Percentiles rank a stretch among this genome's conserved stretches.
Conservation (phyloP, 129 eudicot genomes). For the Helianthus annuus region DNA sequence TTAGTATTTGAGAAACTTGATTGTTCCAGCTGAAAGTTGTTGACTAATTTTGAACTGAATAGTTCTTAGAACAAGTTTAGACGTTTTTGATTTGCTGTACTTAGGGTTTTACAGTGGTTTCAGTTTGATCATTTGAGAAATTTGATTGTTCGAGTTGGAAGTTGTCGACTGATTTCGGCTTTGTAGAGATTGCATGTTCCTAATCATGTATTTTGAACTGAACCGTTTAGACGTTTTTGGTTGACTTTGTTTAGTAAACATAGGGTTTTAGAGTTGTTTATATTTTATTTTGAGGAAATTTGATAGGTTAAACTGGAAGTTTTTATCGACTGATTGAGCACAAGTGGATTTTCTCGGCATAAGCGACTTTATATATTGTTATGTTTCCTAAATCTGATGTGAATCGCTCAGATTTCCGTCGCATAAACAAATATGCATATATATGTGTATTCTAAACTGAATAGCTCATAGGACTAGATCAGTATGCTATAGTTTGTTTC, state of each 20-base stretch:
- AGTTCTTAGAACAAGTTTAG: background rate
- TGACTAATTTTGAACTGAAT: conserved; percentile 3
- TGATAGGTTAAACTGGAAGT: background rate
- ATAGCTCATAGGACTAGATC: conserved; percentile 9
- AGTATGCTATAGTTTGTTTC: background rate
- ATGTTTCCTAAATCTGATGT: background rate
- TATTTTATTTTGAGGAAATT: background rate
- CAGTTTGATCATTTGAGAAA: background rate
- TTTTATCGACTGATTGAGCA: too few species aligned
- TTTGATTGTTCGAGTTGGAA: conserved; percentile 11
- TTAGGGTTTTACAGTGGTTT: conserved; percentile 28
- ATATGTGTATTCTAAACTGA: background rate
- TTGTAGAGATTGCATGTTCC: background rate
- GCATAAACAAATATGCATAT: background rate
- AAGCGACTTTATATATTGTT: background rate
- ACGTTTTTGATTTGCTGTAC: background rate
- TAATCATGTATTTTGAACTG: conserved; percentile 4
- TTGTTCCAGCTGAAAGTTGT: conserved; percentile 1
- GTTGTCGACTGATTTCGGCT: background rate
- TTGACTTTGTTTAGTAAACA: background rate
- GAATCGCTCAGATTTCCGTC: background rate
- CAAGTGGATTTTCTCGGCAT: background rate
- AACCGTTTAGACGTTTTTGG: conserved; percentile 5
- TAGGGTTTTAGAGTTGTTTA: conserved; percentile 29
- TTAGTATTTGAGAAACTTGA: conserved; percentile 5